Conservation (phyloP, 345 rosid genomes). For the Dipteronia sinensis region DNA sequence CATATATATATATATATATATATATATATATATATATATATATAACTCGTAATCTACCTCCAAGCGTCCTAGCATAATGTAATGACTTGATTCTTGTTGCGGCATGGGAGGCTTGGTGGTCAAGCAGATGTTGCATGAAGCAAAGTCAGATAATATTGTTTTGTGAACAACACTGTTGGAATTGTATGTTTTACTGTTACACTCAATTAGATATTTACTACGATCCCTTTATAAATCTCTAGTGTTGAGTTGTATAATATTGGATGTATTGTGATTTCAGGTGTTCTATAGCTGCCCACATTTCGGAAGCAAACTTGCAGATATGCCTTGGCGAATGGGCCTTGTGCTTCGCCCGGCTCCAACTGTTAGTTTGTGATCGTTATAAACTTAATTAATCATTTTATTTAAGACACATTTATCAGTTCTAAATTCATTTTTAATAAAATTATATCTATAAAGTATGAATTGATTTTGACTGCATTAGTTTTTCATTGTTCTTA, state of each 20-base stretch:
- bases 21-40: too few species aligned
- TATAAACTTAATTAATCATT: background rate
- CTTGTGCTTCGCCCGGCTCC: constrained; percentile 96
- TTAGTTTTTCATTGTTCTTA: constrained; percentile 28
- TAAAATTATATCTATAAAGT: background rate
- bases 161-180: constrained; percentile 90
- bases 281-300: constrained; percentile 98
- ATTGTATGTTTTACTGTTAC: constrained; percentile 62
- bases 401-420: background rate
- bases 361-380: constrained; percentile 53
- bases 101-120: constrained; percentile 98
- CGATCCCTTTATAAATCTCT: background rate
- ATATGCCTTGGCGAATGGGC: constrained; percentile 99
- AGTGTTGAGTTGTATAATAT: constrained; percentile 17
- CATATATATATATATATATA: too few species aligned
- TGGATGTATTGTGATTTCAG: constrained; percentile 40
- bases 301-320: constrained; percentile 97
- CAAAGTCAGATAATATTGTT: constrained; percentile 75
- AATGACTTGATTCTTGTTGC: constrained; percentile 26
- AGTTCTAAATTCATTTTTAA: constrained; percentile 8
- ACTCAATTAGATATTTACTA: constrained; percentile 11
- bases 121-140: constrained; percentile 90
- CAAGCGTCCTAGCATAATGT: background rate
- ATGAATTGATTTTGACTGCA: constrained; percentile 17
- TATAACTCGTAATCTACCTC: background rate